Conservation (phyloP, 306 rosid genomes). For the Prunus armeniaca region DNA sequence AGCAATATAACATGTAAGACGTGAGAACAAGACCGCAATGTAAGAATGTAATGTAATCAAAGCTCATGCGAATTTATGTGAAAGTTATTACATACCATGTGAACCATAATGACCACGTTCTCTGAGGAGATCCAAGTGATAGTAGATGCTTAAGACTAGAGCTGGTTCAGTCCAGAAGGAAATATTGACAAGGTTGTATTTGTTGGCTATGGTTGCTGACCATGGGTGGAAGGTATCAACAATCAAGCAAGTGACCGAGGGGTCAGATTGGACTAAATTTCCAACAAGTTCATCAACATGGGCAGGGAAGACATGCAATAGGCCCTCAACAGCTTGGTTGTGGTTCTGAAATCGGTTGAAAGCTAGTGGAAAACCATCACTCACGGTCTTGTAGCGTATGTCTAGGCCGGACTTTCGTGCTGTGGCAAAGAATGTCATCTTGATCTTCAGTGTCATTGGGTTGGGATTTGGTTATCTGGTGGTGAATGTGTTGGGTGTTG, state of each 20-base stretch:
- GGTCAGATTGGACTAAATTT: slow-evolving; percentile 17
- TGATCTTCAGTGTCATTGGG: not conserved
- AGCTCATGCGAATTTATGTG: slow-evolving; percentile 3
- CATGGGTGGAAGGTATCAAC: slow-evolving; percentile 27
- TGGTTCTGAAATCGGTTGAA: slow-evolving; percentile 22
- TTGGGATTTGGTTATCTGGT: slow-evolving; percentile 16
- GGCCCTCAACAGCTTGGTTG: slow-evolving; percentile 4
- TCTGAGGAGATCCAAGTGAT: slow-evolving; percentile 32
- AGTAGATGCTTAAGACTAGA: slow-evolving; percentile 14
- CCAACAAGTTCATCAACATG: slow-evolving; percentile 35
- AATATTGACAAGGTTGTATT: slow-evolving; percentile 26
- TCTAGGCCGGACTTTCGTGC: slow-evolving; percentile 28
- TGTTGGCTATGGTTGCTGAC: slow-evolving; percentile 17
- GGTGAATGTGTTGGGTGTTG: slow-evolving; percentile 17
- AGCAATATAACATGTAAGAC: too few relatives aligned
- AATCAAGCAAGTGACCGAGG: slow-evolving; percentile 29
- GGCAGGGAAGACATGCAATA: slow-evolving; percentile 21
- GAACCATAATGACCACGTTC: slow-evolving; percentile 31
- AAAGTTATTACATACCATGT: slow-evolving; percentile 4
- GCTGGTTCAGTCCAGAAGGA: slow-evolving; percentile 48
- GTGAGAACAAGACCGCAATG: too few relatives aligned
- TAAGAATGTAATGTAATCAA: not conserved
- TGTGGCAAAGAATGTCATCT: slow-evolving; percentile 24
- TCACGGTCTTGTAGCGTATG: slow-evolving; percentile 30
- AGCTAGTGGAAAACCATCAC: slow-evolving; percentile 28